These are phyloP conservation scores for Dittrichia graveolens DNA, from an alignment of 129 eudicot species.

Conservation along the genomic window DNA sequence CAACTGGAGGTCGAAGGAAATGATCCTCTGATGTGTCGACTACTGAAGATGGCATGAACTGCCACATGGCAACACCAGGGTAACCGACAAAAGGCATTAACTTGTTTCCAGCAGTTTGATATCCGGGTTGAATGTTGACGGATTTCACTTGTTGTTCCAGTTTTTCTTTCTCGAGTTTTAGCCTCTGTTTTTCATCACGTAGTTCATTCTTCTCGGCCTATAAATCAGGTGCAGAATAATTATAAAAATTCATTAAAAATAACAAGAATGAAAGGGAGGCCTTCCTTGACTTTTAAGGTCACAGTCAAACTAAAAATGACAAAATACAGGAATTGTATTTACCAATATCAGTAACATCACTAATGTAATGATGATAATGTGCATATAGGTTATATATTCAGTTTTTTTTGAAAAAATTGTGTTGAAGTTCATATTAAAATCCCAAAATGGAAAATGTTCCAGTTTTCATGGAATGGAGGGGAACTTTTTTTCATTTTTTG, in stretches of 20 bases:
- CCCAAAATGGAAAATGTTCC: background rate
- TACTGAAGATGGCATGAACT: slow-evolving; percentile 79
- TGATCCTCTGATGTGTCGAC: slow-evolving; percentile 84
- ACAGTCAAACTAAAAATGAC: background rate
- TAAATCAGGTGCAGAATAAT: background rate
- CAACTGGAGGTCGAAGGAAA: slow-evolving; percentile 85
- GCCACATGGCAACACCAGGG: slow-evolving; percentile 89
- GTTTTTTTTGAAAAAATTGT: too few relatives aligned
- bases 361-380: slow-evolving; percentile 3
- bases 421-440: background rate
- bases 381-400: background rate
- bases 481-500: background rate
- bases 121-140: slow-evolving; percentile 53
- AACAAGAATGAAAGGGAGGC: background rate
- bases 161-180: slow-evolving; percentile 68
- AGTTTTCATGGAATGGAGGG: too few relatives aligned
- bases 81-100: slow-evolving; percentile 72
- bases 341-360: background rate
- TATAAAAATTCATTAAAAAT: background rate
- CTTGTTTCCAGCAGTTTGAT: slow-evolving; percentile 64
- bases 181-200: slow-evolving; percentile 73
- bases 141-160: slow-evolving; percentile 69
- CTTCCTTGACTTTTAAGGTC: background rate
- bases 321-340: background rate
- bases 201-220: slow-evolving; percentile 84